Evolutionary conservation across 2,329 filamentous ascomycete species (phyloP).

Genomic region (Onygenales sp.): DNA sequence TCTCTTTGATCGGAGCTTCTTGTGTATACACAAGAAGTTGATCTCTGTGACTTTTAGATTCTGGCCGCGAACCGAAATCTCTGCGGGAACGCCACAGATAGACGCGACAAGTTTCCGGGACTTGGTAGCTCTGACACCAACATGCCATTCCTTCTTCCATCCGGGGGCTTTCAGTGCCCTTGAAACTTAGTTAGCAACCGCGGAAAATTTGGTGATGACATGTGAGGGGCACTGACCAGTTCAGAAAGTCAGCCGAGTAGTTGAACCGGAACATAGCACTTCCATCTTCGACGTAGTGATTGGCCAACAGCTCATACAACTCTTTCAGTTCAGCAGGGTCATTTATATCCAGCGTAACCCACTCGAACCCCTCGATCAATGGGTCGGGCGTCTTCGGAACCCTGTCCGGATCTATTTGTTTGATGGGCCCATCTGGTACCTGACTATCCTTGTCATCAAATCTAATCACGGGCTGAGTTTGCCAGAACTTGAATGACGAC

Average conservation of each 20-base stretch:
- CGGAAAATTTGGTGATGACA: neutral
- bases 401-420: slow-evolving; percentile 65
- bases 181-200: neutral
- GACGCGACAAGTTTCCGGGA: slow-evolving; percentile 87
- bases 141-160: slow-evolving; percentile 90
- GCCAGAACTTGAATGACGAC: slow-evolving; percentile 97
- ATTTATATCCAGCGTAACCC: slow-evolving; percentile 80
- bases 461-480: slow-evolving; percentile 86
- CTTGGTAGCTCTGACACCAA: slow-evolving; percentile 76
- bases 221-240: slow-evolving; percentile 53
- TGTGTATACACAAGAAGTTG: slow-evolving; percentile 97
- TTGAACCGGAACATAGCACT: slow-evolving; percentile 97
- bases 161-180: slow-evolving; percentile 92
- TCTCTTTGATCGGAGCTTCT: slow-evolving; percentile 89
- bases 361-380: slow-evolving; percentile 79
- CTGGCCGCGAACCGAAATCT: slow-evolving; percentile 68
- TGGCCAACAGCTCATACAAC: slow-evolving; percentile 80
- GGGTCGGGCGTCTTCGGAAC: slow-evolving; percentile 68
- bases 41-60: slow-evolving; percentile 76
- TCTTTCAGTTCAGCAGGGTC: slow-evolving; percentile 72
- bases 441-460: slow-evolving; percentile 53
- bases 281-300: slow-evolving; percentile 95
- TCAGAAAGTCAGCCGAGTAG: slow-evolving; percentile 79
- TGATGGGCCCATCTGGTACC: slow-evolving; percentile 69
- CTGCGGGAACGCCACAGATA: slow-evolving; percentile 85